A percentile compares a stretch with the other conserved stretches of the same genome.
Conservation (phyloP, 2,329 filamentous ascomycete species). For the Aureobasidium leucospermi region DNA sequence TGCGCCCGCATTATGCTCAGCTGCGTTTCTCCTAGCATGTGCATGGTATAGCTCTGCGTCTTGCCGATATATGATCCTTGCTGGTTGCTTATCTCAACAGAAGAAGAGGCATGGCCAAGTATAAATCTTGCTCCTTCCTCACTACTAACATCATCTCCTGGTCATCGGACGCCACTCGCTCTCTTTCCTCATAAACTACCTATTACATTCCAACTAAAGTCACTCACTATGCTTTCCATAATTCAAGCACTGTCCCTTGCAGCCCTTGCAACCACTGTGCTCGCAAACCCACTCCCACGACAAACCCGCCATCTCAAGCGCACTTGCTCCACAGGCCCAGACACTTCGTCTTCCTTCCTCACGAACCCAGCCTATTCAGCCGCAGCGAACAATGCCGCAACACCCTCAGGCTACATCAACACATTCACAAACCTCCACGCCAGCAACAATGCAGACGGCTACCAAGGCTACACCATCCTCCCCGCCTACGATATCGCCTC, state of each 20-base stretch:
- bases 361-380: slow-evolving; percentile 16
- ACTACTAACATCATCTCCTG: background rate
- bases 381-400: slow-evolving; percentile 16
- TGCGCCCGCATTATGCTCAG: background rate
- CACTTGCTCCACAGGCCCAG: slow-evolving; percentile 1
- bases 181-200: too few relatives aligned
- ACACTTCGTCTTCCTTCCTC: slow-evolving; percentile 17
- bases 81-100: background rate
- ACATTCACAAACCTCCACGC: slow-evolving; percentile 17
- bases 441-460: slow-evolving; percentile 5
- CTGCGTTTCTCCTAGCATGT: background rate
- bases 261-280: background rate
- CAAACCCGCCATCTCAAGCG: background rate
- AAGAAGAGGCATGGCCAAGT: background rate
- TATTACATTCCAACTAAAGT: background rate
- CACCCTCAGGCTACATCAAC: slow-evolving; percentile 16
- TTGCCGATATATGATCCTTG: background rate
- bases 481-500: slow-evolving; percentile 2
- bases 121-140: background rate
- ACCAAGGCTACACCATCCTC: background rate
- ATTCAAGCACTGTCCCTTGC: background rate
- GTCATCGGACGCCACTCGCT: background rate
- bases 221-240: background rate
- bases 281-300: background rate
- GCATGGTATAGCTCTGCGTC: background rate